Conservation (phyloP, 306 rosid genomes). For the Gastrolobium villosum region DNA sequence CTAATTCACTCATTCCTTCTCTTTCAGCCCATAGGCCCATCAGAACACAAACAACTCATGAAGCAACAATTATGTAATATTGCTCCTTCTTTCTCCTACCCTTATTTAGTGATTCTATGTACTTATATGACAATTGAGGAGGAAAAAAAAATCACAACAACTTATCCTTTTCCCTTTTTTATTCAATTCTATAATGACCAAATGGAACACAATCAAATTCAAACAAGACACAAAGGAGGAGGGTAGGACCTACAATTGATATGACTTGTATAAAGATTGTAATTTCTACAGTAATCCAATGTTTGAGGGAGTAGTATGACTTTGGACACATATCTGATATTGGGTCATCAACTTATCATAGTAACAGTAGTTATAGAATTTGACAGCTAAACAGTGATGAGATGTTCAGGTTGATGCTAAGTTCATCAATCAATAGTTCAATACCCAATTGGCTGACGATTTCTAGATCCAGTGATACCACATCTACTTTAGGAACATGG, state of each 20-base stretch:
- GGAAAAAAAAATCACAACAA: neutral
- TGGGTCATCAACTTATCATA: neutral
- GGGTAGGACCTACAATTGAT: constrained; percentile 2
- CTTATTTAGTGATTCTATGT: constrained; percentile 20
- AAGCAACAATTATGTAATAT: constrained; percentile 12
- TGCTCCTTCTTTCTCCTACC: neutral
- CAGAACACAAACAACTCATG: neutral
- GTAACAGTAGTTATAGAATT: neutral
- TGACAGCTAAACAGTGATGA: constrained; percentile 16
- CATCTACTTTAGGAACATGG: constrained; percentile 21
- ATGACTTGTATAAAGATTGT: neutral
- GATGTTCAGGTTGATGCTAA: neutral
- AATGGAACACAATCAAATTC: constrained; percentile 26
- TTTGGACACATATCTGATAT: constrained; percentile 3
- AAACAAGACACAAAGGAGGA: constrained; percentile 34
- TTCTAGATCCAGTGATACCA: constrained; percentile 23
- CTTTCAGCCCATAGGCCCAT: no score
- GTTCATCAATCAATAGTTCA: neutral
- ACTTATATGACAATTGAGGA: constrained; percentile 1
- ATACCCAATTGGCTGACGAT: constrained; percentile 21
- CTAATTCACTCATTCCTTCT: no score
- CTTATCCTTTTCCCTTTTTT: neutral
- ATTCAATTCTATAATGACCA: neutral
- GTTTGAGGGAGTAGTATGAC: constrained; percentile 2
- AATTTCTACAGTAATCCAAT: constrained; percentile 20